These are phyloP conservation scores for Solanum chmielewskii DNA, from an alignment of 257 asterid genomes.

Conservation along the genomic window DNA sequence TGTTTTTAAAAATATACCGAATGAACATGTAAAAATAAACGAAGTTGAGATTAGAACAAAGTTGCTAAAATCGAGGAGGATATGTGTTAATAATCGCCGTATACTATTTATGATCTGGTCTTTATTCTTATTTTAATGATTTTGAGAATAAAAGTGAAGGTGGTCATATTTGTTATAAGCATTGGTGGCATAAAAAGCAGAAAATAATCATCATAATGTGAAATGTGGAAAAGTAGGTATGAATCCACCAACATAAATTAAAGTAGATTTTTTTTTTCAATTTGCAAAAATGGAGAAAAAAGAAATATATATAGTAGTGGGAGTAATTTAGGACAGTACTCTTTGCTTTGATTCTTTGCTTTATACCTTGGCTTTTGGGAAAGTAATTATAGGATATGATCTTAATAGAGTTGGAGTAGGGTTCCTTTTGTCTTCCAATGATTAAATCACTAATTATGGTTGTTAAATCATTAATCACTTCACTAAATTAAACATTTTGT, in stretches of 20 bases:
- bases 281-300: background rate
- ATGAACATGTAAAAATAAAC: no score
- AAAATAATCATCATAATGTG: background rate
- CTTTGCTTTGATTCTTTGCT: conserved; percentile 20
- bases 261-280: background rate
- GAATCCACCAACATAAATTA: background rate
- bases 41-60: background rate
- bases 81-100: background rate
- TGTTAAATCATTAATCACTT: background rate
- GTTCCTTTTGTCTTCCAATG: conserved; percentile 21
- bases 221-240: background rate
- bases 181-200: background rate
- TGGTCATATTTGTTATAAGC: background rate
- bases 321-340: conserved; percentile 3
- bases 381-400: background rate
- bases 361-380: conserved; percentile 14
- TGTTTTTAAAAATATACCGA: no score
- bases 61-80: background rate
- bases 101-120: background rate
- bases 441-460: conserved; percentile 7
- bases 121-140: background rate
- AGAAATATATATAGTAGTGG: background rate
- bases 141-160: background rate
- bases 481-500: background rate
- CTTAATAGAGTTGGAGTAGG: conserved; percentile 12